Percentiles rank a stretch among this genome's conserved stretches.
Conservation (phyloP, 129 eudicot species). For the Artemisia argyi region DNA sequence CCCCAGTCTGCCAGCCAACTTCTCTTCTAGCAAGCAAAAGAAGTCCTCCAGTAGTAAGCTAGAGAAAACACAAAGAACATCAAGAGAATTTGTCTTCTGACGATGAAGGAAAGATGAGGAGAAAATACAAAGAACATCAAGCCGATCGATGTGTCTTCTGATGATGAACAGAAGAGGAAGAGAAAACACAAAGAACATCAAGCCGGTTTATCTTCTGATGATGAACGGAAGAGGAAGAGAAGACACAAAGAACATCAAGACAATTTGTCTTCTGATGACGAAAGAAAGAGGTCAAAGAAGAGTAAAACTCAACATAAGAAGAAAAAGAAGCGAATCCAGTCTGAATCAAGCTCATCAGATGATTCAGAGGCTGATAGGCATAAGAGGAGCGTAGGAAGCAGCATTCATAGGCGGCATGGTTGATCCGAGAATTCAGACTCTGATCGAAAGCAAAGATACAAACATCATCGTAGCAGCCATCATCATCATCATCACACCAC, state of each 20-base stretch:
- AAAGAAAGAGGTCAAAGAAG: constrained; percentile 45
- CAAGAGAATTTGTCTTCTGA: constrained; percentile 34
- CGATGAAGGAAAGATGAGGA: constrained; percentile 40
- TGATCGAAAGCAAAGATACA: constrained; percentile 29
- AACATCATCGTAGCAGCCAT: constrained; percentile 24
- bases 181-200: constrained; percentile 37
- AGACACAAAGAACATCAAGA: constrained; percentile 37
- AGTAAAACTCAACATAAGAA: constrained; percentile 35
- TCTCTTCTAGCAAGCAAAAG: constrained; percentile 59
- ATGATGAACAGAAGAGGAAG: constrained; percentile 40
- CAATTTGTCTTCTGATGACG: constrained; percentile 28
- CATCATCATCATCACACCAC: constrained; percentile 8
- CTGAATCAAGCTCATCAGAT: constrained; percentile 48
- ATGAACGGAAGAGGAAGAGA: constrained; percentile 42
- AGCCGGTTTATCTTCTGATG: constrained; percentile 29
- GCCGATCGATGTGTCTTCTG: constrained; percentile 30
- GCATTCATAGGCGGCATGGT: constrained; percentile 26
- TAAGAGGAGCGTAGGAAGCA: constrained; percentile 32
- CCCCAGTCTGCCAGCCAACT: constrained; percentile 69
- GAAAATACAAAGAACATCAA: constrained; percentile 34
- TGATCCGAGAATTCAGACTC: constrained; percentile 37
- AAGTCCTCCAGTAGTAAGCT: constrained; percentile 56
- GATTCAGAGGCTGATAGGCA: constrained; percentile 44
- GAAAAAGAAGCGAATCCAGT: constrained; percentile 37
- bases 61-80: constrained; percentile 44